These are phyloP conservation scores for Arbutus unedo DNA, from an alignment of 148 eudicot genomes.

Conservation along the genomic window DNA sequence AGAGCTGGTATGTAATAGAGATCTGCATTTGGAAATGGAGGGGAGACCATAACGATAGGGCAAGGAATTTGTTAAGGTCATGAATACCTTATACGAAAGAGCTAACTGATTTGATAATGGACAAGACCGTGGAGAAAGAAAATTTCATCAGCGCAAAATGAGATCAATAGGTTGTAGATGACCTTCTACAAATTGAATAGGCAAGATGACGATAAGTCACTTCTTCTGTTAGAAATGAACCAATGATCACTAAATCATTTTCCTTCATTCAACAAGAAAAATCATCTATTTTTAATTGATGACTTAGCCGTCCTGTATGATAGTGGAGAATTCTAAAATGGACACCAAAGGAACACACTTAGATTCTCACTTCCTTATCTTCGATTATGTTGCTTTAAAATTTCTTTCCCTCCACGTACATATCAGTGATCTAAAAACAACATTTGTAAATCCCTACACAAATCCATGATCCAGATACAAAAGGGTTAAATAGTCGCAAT, in stretches of 20 bases:
- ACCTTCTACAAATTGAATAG: not conserved
- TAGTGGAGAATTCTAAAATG: not conserved
- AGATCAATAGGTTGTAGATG: not conserved
- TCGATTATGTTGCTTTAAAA: not conserved
- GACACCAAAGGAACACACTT: not conserved
- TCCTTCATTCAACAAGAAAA: not conserved
- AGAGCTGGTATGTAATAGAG: no score
- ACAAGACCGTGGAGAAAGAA: not conserved
- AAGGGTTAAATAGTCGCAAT: not conserved
- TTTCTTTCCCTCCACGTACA: not conserved
- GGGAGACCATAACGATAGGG: not conserved
- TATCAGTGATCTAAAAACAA: not conserved
- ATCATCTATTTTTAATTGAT: not conserved
- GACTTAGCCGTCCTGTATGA: not conserved
- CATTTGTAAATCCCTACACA: not conserved
- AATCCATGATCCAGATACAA: not conserved
- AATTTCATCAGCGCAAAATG: not conserved
- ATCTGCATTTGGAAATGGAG: no score
- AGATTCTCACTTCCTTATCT: not conserved
- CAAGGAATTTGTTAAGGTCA: not conserved
- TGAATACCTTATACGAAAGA: not conserved
- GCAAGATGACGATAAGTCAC: not conserved
- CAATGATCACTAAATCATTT: not conserved
- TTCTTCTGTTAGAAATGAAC: not conserved
- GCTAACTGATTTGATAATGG: not conserved